phyloP scores from a whole-genome alignment of 345 rosid genomes.

The Eutrema japonicum region DNA sequence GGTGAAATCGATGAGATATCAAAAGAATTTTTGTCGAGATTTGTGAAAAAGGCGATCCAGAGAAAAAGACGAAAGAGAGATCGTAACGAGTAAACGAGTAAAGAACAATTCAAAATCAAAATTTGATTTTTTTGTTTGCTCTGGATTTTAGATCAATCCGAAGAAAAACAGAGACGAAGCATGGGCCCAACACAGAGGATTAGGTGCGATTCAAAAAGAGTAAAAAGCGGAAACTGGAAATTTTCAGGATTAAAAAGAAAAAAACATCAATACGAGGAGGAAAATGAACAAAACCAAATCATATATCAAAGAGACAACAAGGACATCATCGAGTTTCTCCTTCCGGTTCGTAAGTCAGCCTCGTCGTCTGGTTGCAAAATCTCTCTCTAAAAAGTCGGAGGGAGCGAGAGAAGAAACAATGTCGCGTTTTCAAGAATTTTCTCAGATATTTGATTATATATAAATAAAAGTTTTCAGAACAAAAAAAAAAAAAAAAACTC shows the following conservation, averaged over 20 bases:
- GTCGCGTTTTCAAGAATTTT: constrained; percentile 23
- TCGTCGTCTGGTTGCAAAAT: constrained; percentile 24
- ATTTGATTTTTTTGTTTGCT: not conserved
- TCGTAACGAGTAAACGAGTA: constrained; percentile 22
- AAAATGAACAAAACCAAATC: not conserved
- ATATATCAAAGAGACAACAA: constrained; percentile 22
- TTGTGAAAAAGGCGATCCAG: constrained; percentile 25
- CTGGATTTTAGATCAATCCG: not conserved
- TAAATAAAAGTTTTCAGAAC: not conserved
- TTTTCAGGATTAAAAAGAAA: not conserved
- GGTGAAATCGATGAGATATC: constrained; percentile 33
- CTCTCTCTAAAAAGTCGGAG: constrained; percentile 1
- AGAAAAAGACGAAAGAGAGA: constrained; percentile 7
- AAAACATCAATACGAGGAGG: not conserved
- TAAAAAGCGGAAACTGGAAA: not conserved
- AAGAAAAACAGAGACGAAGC: constrained; percentile 24
- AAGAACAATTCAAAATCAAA: not conserved
- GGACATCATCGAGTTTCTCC: not conserved
- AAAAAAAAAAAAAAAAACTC: not conserved
- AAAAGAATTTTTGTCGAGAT: constrained; percentile 29
- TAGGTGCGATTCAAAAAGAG: not conserved
- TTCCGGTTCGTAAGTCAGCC: constrained; percentile 1
- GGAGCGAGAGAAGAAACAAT: constrained; percentile 30
- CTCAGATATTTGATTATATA: constrained; percentile 34
- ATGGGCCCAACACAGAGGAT: constrained; percentile 27